Conservation (phyloP, 805 yeast genomes). For the Candida wancherniae region DNA sequence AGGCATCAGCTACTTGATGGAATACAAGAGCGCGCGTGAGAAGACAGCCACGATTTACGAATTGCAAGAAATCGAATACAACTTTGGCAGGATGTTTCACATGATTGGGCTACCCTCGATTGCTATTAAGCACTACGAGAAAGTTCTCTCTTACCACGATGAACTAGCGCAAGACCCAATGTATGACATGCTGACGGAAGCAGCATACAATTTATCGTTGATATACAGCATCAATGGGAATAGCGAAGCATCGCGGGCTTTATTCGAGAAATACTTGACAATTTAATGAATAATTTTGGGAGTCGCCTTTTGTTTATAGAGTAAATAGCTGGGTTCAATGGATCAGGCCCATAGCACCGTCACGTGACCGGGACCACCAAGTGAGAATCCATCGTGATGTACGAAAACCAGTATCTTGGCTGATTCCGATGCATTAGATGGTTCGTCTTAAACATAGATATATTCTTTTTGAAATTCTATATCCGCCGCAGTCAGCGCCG, state of each 20-base stretch:
- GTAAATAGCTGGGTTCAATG: too few relatives aligned
- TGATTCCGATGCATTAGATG: too few relatives aligned
- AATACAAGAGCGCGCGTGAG: slow-evolving; percentile 56
- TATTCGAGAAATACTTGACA: slow-evolving; percentile 63
- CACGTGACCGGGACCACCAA: background rate
- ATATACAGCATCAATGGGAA: slow-evolving; percentile 79
- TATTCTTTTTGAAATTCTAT: slow-evolving; percentile 70
- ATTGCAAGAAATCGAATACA: slow-evolving; percentile 73
- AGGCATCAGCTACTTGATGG: slow-evolving; percentile 73
- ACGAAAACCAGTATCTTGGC: too few relatives aligned
- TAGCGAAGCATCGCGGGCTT: slow-evolving; percentile 51
- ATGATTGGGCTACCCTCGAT: slow-evolving; percentile 69
- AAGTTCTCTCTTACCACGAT: slow-evolving; percentile 48
- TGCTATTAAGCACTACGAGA: slow-evolving; percentile 71
- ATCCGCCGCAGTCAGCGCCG: slow-evolving; percentile 43
- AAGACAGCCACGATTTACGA: slow-evolving; percentile 42
- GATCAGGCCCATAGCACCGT: too few relatives aligned
- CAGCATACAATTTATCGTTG: slow-evolving; percentile 79
- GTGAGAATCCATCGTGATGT: too few relatives aligned
- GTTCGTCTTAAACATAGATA: slow-evolving; percentile 86
- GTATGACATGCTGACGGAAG: slow-evolving; percentile 65
- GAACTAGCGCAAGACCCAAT: slow-evolving; percentile 33
- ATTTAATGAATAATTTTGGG: slow-evolving; percentile 25
- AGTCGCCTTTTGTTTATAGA: too few relatives aligned
- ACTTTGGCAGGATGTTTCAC: slow-evolving; percentile 81